Conservation (phyloP, 2,329 filamentous ascomycete species). For the Aurifilum marmelostoma region DNA sequence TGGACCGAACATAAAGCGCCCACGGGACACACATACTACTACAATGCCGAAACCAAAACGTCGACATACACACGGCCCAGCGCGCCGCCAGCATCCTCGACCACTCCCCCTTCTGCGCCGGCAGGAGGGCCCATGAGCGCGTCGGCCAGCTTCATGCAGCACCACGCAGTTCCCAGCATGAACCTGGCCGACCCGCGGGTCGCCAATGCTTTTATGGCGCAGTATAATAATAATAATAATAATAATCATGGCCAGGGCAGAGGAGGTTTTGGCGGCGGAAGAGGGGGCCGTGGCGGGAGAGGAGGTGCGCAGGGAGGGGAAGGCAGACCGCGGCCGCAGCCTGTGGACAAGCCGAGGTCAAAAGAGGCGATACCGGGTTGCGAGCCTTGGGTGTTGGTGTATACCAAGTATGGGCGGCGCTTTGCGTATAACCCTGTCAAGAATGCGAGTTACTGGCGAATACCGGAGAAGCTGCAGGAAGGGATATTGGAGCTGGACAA, state of each 20-base stretch:
- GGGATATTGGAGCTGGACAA: constrained; percentile 75
- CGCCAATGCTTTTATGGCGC: constrained; percentile 64
- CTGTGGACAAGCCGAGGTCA: constrained; percentile 77
- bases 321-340: constrained; percentile 67
- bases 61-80: constrained; percentile 86
- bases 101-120: constrained; percentile 27
- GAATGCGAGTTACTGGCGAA: constrained; percentile 92
- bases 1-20: constrained; percentile 96
- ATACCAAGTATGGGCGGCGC: constrained; percentile 83
- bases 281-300: constrained; percentile 45
- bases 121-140: constrained; percentile 33
- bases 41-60: constrained; percentile 78
- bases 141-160: constrained; percentile 46
- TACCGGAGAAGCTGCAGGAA: constrained; percentile 83
- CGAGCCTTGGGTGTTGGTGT: constrained; percentile 89
- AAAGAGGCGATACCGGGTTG: constrained; percentile 79
- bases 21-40: constrained; percentile 85
- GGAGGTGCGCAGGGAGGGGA: constrained; percentile 54
- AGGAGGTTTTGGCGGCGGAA: constrained; percentile 37
- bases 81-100: constrained; percentile 33
- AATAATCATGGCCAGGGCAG: constrained; percentile 42
- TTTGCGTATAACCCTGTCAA: constrained; percentile 90
- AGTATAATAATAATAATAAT: constrained; percentile 46
- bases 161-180: constrained; percentile 43
- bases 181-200: constrained; percentile 57